Base-by-base conservation (phyloP, 805 yeast species). In the Helenozyma rhizophorensis region DNA sequence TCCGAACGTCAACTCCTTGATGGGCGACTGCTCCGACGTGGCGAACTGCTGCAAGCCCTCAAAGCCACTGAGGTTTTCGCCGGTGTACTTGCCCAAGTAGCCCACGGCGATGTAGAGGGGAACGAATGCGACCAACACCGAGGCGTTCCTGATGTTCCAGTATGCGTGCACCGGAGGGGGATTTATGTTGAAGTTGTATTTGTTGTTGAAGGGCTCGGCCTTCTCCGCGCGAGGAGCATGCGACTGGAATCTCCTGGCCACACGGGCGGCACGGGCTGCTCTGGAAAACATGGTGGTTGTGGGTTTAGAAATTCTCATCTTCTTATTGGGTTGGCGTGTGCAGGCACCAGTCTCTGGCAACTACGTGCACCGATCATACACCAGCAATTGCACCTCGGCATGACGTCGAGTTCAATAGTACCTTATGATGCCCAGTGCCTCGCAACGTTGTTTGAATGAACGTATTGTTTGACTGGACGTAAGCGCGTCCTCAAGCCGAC, bases 131-230 rank as follows among this genome's bases (percentile, higher is more conserved):
- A 65, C 40, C 30, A 63, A 48, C 21, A 63, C 55, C 17, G 56
- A 47, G 28, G 60, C 51, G 48, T 65, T 65, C 37, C 62, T 55
- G 42, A 50, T 47, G 44, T 57, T 62, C 72, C 72, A 66, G 54
- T 66, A 66, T 40, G 58, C 60, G 43, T 66, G 72, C 31, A 62
- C 65, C 31, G 64, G 71, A 25, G 72, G 72, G 22, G 72, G 72
- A 36, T 53, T 53, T 38, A 54, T 57, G 51, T 66, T 58, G 53
- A 66, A 66, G 49, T 61, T 58, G 51, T 54, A 47, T 37, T 64
- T 66, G 56, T 66, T 66, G 50, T 50, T 60, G 57, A 66, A 66
- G n/a, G 60, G 33, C n/a, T 62, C 35, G 21, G 47, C 50, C 28
- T 43, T 39, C 17, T 43, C 39, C 8, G 48, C 22, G 10, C 48